A percentile compares a stretch with the other conserved stretches of the same genome.
These are phyloP conservation scores for Pachysandra terminalis DNA, from an alignment of 164 flowering plant species.

Conservation along the genomic window DNA sequence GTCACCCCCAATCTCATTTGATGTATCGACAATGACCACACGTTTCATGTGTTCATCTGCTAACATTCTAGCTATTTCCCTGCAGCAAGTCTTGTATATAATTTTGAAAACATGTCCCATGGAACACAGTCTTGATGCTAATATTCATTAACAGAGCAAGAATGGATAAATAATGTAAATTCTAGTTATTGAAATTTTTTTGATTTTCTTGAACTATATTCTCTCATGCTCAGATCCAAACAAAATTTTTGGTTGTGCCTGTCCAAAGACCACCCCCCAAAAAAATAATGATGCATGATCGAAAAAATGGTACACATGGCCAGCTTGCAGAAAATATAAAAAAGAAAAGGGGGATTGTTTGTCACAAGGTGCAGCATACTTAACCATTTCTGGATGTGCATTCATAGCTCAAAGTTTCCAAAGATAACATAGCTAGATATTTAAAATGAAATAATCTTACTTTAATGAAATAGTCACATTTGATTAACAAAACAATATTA, in stretches of 20 bases:
- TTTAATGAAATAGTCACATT: no score
- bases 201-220: not conserved
- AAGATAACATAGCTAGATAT: not conserved
- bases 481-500: not conserved
- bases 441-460: no score
- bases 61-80: slow-evolving; percentile 90
- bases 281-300: no score
- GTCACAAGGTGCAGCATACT: not conserved
- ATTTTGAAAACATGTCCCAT: not conserved
- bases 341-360: not conserved
- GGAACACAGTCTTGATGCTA: not conserved
- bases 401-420: not conserved
- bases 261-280: no score
- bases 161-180: not conserved
- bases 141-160: not conserved
- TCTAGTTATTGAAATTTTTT: not conserved
- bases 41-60: slow-evolving; percentile 93
- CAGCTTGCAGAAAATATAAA: no score
- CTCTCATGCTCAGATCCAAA: not conserved
- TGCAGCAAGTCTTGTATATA: slow-evolving; percentile 31
- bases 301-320: no score
- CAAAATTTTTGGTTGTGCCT: no score
- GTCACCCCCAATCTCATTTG: slow-evolving; percentile 99
- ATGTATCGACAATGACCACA: slow-evolving; percentile 89
- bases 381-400: not conserved